These are phyloP conservation scores for Biscogniauxia sp. DNA, from an alignment of 2,329 filamentous ascomycete genomes.

Conservation along the genomic window DNA sequence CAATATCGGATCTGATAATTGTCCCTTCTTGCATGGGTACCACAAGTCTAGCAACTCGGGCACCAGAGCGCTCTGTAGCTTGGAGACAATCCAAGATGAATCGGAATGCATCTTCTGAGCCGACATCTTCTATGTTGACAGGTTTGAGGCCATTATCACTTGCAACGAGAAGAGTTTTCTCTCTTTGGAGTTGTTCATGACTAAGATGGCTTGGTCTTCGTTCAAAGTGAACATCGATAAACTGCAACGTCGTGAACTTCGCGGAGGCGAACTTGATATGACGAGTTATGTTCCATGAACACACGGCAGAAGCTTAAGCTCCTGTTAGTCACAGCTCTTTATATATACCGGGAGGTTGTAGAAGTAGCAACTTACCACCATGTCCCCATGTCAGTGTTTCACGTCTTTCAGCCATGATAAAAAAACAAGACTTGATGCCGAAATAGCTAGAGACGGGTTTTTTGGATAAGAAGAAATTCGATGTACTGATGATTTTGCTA, in stretches of 20 bases:
- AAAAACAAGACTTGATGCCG: no score
- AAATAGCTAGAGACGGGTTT: no score
- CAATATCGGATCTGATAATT: conserved; percentile 25
- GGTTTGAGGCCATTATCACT: background rate
- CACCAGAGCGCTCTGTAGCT: conserved; percentile 6
- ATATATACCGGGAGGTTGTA: background rate
- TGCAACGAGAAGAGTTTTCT: conserved; percentile 9
- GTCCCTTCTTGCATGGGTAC: conserved; percentile 21
- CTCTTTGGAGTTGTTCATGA: conserved; percentile 7
- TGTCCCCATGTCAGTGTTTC: background rate
- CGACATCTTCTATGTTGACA: conserved; percentile 11
- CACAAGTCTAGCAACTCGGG: conserved; percentile 18
- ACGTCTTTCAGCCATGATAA: background rate
- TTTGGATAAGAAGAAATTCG: no score
- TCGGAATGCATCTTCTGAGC: conserved; percentile 11
- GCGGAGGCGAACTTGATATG: no score
- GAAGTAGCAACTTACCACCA: background rate
- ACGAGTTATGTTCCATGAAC: no score
- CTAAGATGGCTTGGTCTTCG: conserved; percentile 3
- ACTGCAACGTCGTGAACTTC: no score
- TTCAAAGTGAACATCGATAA: no score
- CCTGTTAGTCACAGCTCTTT: no score
- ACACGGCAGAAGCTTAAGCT: no score
- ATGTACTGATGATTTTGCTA: no score
- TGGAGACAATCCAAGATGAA: conserved; percentile 22